phyloP scores from a whole-genome alignment of 2,329 filamentous ascomycete genomes.

The Chaetomiaceae sp. region DNA sequence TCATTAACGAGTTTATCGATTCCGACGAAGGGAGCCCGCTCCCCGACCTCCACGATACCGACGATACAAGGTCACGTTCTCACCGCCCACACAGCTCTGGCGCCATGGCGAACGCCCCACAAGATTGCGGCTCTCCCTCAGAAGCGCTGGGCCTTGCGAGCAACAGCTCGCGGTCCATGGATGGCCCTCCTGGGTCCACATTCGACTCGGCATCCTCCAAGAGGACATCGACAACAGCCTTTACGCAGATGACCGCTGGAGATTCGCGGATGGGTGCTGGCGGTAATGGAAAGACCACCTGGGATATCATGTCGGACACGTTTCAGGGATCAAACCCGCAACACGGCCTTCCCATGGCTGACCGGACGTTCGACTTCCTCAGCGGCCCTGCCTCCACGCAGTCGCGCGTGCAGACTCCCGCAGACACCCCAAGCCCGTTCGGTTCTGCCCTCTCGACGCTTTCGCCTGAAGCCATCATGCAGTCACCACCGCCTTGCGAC shows the following conservation, averaged over 20 bases:
- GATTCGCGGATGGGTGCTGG: slow-evolving; percentile 44
- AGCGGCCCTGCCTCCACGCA: slow-evolving; percentile 20
- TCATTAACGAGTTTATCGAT: slow-evolving; percentile 21
- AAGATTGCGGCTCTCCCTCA: slow-evolving; percentile 17
- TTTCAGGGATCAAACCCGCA: background rate
- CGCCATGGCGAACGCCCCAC: slow-evolving; percentile 11
- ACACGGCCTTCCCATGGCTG: slow-evolving; percentile 12
- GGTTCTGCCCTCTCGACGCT: slow-evolving; percentile 8
- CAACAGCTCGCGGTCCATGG: slow-evolving; percentile 21
- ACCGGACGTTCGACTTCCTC: slow-evolving; percentile 23
- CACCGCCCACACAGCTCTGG: slow-evolving; percentile 12
- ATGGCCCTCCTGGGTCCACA: slow-evolving; percentile 26
- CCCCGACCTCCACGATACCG: slow-evolving; percentile 14
- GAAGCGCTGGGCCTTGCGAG: slow-evolving; percentile 15
- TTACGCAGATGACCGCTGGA: slow-evolving; percentile 40
- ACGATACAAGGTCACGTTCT: slow-evolving; percentile 18
- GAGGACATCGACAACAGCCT: slow-evolving; percentile 43
- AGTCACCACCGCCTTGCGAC: slow-evolving; percentile 8
- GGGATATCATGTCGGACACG: slow-evolving; percentile 32
- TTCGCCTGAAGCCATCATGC: slow-evolving; percentile 3
- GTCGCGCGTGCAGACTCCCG: slow-evolving; percentile 32
- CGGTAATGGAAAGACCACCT: slow-evolving; percentile 39
- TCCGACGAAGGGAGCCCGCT: slow-evolving; percentile 22
- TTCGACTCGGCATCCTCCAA: slow-evolving; percentile 47
- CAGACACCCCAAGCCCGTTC: slow-evolving; percentile 24